Percentiles rank a stretch among this genome's conserved stretches.
Conservation (phyloP, 371 early-diverging fungal species). For the Mortierella sp. region DNA sequence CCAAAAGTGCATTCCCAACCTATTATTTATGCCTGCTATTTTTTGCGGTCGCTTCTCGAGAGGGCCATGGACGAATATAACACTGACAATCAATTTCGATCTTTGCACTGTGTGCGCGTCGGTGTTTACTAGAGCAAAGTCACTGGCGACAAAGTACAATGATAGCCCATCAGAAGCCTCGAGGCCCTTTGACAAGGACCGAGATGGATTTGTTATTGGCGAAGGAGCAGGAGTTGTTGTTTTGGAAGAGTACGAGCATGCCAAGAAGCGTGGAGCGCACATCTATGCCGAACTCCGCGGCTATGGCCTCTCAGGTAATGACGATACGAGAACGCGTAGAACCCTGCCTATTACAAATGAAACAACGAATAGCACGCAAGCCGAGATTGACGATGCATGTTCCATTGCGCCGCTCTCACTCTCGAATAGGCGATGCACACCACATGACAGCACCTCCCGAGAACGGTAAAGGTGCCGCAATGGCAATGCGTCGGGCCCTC, state of each 20-base stretch:
- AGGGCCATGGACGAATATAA: too few species aligned
- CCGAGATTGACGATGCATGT: not conserved
- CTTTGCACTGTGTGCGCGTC: not conserved
- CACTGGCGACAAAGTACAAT: constrained; percentile 85
- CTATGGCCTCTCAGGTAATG: constrained; percentile 86
- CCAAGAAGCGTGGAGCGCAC: constrained; percentile 83
- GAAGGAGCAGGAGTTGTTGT: constrained; percentile 96
- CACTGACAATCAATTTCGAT: not conserved
- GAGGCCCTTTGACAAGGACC: constrained; percentile 89
- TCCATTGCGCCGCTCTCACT: not conserved
- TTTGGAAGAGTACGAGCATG: constrained; percentile 93
- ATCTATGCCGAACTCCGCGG: constrained; percentile 94
- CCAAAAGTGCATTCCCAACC: too few species aligned
- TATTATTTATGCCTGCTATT: not conserved
- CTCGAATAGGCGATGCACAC: constrained; percentile 80
- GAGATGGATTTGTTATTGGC: constrained; percentile 96
- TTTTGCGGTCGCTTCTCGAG: too few species aligned
- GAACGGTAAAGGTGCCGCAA: constrained; percentile 87
- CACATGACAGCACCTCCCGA: constrained; percentile 95
- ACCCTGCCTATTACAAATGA: not conserved
- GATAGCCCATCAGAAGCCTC: constrained; percentile 83
- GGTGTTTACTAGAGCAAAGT: constrained; percentile 75
- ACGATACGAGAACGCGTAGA: not conserved
- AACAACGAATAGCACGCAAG: not conserved
- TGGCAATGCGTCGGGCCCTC: constrained; percentile 89